These are phyloP conservation scores for Pichia eremophila DNA, from an alignment of 805 yeast species.

Conservation along the genomic window DNA sequence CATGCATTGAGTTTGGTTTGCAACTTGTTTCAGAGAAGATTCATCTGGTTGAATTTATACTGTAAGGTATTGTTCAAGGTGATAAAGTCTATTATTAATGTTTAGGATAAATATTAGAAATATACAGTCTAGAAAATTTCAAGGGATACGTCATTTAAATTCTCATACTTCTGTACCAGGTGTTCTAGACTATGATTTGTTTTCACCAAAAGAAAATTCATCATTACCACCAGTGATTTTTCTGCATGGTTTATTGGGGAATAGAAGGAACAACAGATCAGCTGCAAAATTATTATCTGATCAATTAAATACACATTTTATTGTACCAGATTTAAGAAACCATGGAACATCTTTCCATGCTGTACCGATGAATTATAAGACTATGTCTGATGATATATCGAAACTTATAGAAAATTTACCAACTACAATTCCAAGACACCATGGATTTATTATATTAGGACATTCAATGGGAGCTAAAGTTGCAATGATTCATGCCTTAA, in stretches of 20 bases:
- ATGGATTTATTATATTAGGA: slow-evolving; percentile 49
- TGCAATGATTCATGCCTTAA: slow-evolving; percentile 73
- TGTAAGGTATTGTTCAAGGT: too few species aligned
- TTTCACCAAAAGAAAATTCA: slow-evolving; percentile 1
- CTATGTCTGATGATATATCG: slow-evolving; percentile 77
- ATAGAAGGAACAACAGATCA: slow-evolving; percentile 64
- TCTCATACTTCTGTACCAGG: neutral
- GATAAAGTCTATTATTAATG: neutral
- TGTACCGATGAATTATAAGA: slow-evolving; percentile 58
- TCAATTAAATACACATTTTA: slow-evolving; percentile 43
- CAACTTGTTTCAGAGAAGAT: too few species aligned
- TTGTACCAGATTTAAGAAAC: slow-evolving; percentile 71
- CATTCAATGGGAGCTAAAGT: slow-evolving; percentile 93
- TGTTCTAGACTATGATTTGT: slow-evolving; percentile 7
- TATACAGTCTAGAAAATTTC: neutral
- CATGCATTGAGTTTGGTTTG: too few species aligned
- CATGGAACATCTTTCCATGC: slow-evolving; percentile 83
- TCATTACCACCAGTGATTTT: slow-evolving; percentile 54
- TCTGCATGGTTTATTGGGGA: slow-evolving; percentile 85
- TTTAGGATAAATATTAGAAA: neutral
- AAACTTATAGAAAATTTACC: slow-evolving; percentile 29
- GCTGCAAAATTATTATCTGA: slow-evolving; percentile 50
- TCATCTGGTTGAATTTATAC: neutral
- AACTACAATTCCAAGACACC: slow-evolving; percentile 5
- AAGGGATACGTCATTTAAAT: neutral